Evolutionary conservation across 306 rosid genomes (phyloP), one percentile per base, ranked within the genome.

Genomic region (Rosa chinensis): DNA sequence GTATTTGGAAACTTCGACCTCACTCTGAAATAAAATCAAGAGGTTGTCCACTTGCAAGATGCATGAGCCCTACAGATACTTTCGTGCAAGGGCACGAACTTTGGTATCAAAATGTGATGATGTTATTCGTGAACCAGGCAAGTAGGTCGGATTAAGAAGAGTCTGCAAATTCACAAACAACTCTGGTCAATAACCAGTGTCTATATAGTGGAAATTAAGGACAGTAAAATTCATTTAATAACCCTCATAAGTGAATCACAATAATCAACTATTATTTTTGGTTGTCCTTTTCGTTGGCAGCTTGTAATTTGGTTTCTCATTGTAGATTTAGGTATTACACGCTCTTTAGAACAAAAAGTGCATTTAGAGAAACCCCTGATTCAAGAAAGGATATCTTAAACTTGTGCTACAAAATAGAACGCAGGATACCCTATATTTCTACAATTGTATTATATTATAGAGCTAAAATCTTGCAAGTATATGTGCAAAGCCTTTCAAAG

Each of bases 21-120:
- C 44, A 17, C 44, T 25, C 44, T 45, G 18, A 75, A 75, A 75
- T 32, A 6, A 45, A 11, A 40, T 62, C 66, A 61, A 10, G 64
- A 79, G 64, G 84, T 69, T 23, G 53, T 43, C 64, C 17, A 3
- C 76, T 44, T 11, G 18, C 44, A 18, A n/a, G 55, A 32, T 44
- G 63, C 39, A 79, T 45, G 61, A 78, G 48, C 58, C 77, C 89
- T 88, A 94, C 78, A 94, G 82, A 85, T 92, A 89, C 78, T 94
- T 94, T 59, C 97, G 80, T 49, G 98, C 98, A 28, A 94, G 97
- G 39, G 97, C 97, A 10, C 98, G 93, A 14, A 94, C 98, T 84
- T 94, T 94, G 20, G 98, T 94, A 79, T 94, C 97, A 69, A 94
- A 94, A 83, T 92, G 98, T 16, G 98, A 92, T 42, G 98, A 94